Base-by-base conservation (phyloP, 225 moss, liverwort and hornwort genomes). In the Takakia lepidozioides region DNA sequence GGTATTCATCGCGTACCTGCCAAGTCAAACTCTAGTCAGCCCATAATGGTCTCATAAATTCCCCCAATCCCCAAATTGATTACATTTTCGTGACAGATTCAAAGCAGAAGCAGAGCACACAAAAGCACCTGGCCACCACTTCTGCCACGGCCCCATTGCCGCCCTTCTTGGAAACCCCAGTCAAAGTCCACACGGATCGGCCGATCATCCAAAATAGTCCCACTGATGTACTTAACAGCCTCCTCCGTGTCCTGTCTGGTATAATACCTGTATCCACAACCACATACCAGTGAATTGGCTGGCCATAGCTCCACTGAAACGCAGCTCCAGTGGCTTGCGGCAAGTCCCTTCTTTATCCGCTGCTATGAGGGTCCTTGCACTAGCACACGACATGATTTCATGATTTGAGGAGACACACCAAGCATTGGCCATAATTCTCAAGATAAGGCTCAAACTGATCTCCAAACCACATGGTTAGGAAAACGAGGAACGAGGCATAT, bases 131-230 rank as follows among this genome's bases (percentile, higher is more conserved):
- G 98, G 23, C 98, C 98, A 25, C 98, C 98, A 52, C 98, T 98
- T 66, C 98, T 76, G 56, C 98, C 98, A 27, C 98, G 91, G 51
- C 98, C 98, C 98, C 98, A 98, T 71, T 98, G 98, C 25, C 98
- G 87, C 39, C 98, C 91, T 59, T 98, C 98, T 75, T 83, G 87
- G 52, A 98, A 98, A 46, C 98, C 98, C 98, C 98, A 98, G 63
- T 98, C 98, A 49, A 91, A 91, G 74, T 98, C 98, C 24, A 98
- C 98, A 58, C 98, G 98, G 59, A 98, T 85, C 29, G 98, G 87
- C 30, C 98, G 84, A 53, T 98, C 98, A 56, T 98, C 98, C 58
- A 98, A 72, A 63, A 98, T 87, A 14, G 87, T 91, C 56, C 98
- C 98, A 67, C 98, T 98, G 29, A 98, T 98, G 46, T 98, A 98